Conservation (phyloP, 1,284 basidiomycete species). For the Cryptococcus sp. region DNA sequence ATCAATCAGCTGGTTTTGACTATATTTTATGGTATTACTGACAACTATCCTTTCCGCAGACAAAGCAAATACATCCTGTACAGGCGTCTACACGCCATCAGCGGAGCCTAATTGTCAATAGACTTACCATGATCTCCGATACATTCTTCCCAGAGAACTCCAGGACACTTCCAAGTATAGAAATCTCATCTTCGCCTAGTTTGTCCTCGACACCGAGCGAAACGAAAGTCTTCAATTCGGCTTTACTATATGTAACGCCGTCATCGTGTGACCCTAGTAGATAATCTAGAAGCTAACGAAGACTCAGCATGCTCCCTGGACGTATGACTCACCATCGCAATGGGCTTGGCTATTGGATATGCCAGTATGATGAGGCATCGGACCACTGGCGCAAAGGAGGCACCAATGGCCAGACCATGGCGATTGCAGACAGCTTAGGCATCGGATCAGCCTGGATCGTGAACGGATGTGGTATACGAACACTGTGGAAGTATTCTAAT, state of each 20-base stretch:
- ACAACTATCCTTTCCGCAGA: conserved; percentile 48
- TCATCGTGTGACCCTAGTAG: conserved; percentile 50
- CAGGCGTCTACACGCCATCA: conserved; percentile 37
- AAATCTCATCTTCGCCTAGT: conserved; percentile 76
- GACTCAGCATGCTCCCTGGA: conserved; percentile 20
- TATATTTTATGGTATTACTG: conserved; percentile 3
- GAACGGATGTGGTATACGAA: conserved; percentile 8
- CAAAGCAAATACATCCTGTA: conserved; percentile 50
- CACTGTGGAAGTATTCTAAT: conserved; percentile 42
- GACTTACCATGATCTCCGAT: conserved; percentile 62
- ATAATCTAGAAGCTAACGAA: conserved; percentile 43
- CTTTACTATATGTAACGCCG: conserved; percentile 76
- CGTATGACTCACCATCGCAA: conserved; percentile 28
- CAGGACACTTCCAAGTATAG: conserved; percentile 75
- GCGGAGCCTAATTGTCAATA: background rate
- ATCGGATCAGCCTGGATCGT: conserved; percentile 4
- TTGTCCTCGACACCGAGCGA: conserved; percentile 62
- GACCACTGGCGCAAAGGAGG: conserved; percentile 51
- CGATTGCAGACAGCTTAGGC: conserved; percentile 50
- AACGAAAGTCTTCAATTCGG: conserved; percentile 84
- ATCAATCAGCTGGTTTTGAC: background rate
- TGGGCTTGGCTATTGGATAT: conserved; percentile 50
- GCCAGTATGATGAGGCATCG: conserved; percentile 45
- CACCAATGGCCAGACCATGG: conserved; percentile 52
- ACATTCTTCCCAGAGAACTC: conserved; percentile 78